Evolutionary conservation across 495 filamentous ascomycete species (phyloP), one percentile per base, ranked within the genome.

Genomic region (Trichoderma virens): DNA sequence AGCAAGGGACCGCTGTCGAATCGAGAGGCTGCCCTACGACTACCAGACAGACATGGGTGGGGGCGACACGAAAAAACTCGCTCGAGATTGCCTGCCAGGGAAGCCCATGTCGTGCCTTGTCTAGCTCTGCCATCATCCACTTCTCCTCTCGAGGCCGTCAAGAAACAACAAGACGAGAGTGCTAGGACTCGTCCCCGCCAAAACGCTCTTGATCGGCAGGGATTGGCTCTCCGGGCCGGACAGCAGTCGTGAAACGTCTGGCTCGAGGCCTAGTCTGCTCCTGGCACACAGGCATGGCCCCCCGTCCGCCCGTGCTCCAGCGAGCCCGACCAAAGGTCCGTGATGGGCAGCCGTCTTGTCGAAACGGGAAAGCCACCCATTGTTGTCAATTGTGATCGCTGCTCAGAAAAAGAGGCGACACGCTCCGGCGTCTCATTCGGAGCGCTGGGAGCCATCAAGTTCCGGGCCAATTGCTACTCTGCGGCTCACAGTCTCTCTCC

Each of bases 211-310:
- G 51, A 56, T 56, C 51, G 18, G 13, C 51, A 56, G 23, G 51
- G 51, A 56, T 30, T 56, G 51, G 51, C 25, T 56, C 5, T 56
- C 51, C 25, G 51, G 51, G 25, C 51, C 51, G 51, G 51, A 13
- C 51, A 56, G 51, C 51, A 56, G 51, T 56, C 51, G 51, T 56
- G 51, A 56, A 56, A 56, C 51, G 51, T 56, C 25, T 56, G 51
- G 51, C 27, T 14, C 25, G 51, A n/a, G 23, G 25, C 25, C 51
- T 56, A 30, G 51, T 28, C 51, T 3, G 51, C 2, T 28, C 23
- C 27, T 56, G 27, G 51, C 23, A 30, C 51, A 31, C 51, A 28
- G 20, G 13, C 51, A 56, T 30, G 51, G 11, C 11, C 25, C 51
- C 51, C 51, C 25, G 51, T n/a, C 27, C 3, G 51, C 11, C 51